Evolutionary conservation across 495 filamentous ascomycete genomes (phyloP), one percentile per base, ranked within the genome.

Genomic region (Talaromyces ruber): DNA sequence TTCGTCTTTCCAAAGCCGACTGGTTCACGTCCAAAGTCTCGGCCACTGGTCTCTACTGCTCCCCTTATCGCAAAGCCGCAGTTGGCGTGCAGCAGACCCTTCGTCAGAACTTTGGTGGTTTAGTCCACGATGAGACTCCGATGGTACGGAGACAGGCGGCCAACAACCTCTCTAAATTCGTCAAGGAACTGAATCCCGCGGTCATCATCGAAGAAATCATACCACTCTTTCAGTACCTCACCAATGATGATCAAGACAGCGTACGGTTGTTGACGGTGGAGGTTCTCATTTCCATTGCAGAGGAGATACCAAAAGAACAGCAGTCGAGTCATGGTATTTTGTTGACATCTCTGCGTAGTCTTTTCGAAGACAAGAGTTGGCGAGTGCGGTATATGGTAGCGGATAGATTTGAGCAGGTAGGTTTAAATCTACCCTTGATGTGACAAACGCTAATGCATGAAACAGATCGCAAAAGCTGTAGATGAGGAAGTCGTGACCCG

Each of bases 11-110:
- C 60, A 98, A 97, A 83, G 95, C 94, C 73, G 94, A 98, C 79
- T 98, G 94, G 94, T 98, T 98, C 71, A 98, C 94, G 29, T 98
- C 95, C 63, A 98, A 98, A 75, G 94, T 98, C 58, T 98, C 94
- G 14, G 94, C 93, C 7, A 95, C 94, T 64, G 94, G 93, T 53
- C 88, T 98, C 45, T 98, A 93, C 76, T 92, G 88, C 67, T 82
- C 87, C 51, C 93, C 94, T 63, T 98, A 98, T 82, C 86, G 82
- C 60, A 96, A 93, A 79, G 90, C 93, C 59, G 84, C 89, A 16
- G 82, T 86, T 14, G 78, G 86, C n/a, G 84, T 89, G 64, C 95
- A 98, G 72, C 91, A 97, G 76, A 86, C 82, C 62, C 84, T 98
- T 21, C 84, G 94, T 71, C 87, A 93, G 74, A 89, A 96, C 67